A percentile compares a stretch with the other conserved stretches of the same genome.
phyloP scores from a whole-genome alignment of 768 basidiomycete genomes.

The Inosperma sp. region DNA sequence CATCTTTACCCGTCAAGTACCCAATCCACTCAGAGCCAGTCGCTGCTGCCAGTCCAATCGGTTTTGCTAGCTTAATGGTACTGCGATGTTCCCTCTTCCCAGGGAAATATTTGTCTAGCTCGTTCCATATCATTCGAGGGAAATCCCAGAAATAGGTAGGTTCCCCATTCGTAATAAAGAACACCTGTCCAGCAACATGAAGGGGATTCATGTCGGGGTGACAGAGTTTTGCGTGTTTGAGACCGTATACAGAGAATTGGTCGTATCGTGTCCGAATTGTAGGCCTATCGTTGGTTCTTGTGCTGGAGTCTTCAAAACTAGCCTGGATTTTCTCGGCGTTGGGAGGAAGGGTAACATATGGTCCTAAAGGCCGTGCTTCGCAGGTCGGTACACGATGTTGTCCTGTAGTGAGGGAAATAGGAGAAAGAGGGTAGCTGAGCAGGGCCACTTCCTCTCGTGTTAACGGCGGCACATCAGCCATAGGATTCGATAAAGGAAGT shows the following conservation, averaged over 20 bases:
- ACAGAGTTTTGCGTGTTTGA: constrained; percentile 47
- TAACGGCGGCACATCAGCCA: constrained; percentile 40
- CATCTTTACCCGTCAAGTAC: constrained; percentile 70
- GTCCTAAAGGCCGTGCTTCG: constrained; percentile 76
- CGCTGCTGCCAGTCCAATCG: constrained; percentile 68
- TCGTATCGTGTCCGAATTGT: constrained; percentile 80
- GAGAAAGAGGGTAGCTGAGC: constrained; percentile 50
- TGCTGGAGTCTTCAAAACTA: constrained; percentile 49
- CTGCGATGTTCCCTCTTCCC: constrained; percentile 41
- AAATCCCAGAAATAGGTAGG: constrained; percentile 97
- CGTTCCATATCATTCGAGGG: constrained; percentile 71
- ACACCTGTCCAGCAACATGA: constrained; percentile 86
- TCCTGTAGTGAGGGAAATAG: constrained; percentile 64
- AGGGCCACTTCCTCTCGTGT: constrained; percentile 39
- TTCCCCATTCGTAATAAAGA: constrained; percentile 97
- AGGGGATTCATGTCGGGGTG: constrained; percentile 50
- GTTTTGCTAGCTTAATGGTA: constrained; percentile 49
- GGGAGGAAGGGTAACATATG: constrained; percentile 59
- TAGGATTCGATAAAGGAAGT: constrained; percentile 33
- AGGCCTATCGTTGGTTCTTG: constrained; percentile 46
- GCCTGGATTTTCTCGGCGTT: constrained; percentile 54
- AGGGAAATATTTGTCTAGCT: constrained; percentile 56
- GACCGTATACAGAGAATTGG: constrained; percentile 56
- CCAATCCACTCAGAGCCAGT: constrained; percentile 68
- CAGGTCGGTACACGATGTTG: constrained; percentile 69